Conservation (phyloP, 1,284 basidiomycete genomes). For the Trichosporon faecale region DNA sequence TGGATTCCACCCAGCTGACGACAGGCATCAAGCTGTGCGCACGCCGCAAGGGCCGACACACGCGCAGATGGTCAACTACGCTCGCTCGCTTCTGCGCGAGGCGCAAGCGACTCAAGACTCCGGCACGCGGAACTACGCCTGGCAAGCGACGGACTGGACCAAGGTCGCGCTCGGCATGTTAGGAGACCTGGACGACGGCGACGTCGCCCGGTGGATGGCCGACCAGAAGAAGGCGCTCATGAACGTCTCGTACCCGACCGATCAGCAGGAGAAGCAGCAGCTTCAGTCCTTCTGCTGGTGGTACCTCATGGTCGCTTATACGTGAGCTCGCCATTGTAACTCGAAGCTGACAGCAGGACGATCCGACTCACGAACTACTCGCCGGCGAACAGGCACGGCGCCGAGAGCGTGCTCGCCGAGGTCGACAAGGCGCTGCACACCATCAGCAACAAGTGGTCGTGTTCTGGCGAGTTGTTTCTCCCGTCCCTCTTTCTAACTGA, state of each 20-base stretch:
- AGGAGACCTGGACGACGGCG: constrained; percentile 11
- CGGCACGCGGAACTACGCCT: constrained; percentile 23
- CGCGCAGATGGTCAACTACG: constrained; percentile 13
- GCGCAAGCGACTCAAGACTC: constrained; percentile 13
- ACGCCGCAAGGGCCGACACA: background rate
- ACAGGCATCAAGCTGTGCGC: constrained; percentile 17
- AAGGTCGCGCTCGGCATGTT: constrained; percentile 15
- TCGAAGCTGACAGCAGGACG: background rate
- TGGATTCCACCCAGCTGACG: background rate
- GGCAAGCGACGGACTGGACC: constrained; percentile 35
- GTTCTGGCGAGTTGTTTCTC: constrained; percentile 4
- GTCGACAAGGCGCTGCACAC: constrained; percentile 14
- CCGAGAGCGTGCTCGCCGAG: constrained; percentile 4
- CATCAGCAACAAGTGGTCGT: constrained; percentile 14
- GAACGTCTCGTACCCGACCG: background rate
- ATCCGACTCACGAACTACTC: constrained; percentile 2
- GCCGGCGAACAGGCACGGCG: background rate
- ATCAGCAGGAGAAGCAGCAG: background rate
- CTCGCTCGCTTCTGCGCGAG: constrained; percentile 10
- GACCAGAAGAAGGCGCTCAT: constrained; percentile 13
- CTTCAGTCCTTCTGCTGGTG: constrained; percentile 26
- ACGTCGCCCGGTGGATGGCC: constrained; percentile 13
- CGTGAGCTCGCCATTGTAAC: constrained; percentile 16
- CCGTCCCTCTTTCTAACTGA: background rate
- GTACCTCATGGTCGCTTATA: constrained; percentile 27